Evolutionary conservation across 108 stramenopile species (phyloP), one percentile per base, ranked within the genome.

Genomic region (Aurantiochytrium sp.): DNA sequence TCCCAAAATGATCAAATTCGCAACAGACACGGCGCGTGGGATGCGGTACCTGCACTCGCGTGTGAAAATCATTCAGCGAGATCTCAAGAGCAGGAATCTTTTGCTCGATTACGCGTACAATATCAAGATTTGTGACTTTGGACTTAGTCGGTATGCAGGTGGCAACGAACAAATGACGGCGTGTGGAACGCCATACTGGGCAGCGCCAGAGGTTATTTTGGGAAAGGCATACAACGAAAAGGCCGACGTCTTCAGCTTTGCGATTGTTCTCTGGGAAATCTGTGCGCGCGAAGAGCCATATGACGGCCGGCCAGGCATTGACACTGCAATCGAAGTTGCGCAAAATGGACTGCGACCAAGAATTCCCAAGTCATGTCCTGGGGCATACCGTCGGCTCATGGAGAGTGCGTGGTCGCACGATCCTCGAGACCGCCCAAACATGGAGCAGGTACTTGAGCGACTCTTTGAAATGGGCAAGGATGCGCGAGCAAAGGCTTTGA

Each of bases 201-300:
- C 88, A 4, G 91, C 91, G 12, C 91, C 91, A 4, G 91, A 91
- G 87, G 57, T 91, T 2, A 87, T 91, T 60, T 55, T 45, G 64
- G 51, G 88, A 12, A 45, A 91, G 45, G 53, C 29, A 5, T 87
- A 88, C 49, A 58, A 51, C 42, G 60, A 64, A 12, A 90, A 88
- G 87, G 91, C 89, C 0, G 91, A 91, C 60, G 90, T 91, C 29
- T 91, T 90, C 43, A 89, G 89, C 43, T 90, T 90, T 49, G 89
- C 88, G 0, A 72, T 91, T 10, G 89, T 91, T 28, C 43, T 91
- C 28, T 91, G 91, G 91, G 91, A 91, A 42, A 87, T 91, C 25
- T 58, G 87, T 2, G 69, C 89, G 5, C 90, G 57, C 42, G 88
- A 64, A 35, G 69, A 88, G 44, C 91, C 91, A 4, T 89, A 90